Evolutionary conservation across 1,284 basidiomycete species (phyloP).

Genomic region (Hemileia vastatrix): DNA sequence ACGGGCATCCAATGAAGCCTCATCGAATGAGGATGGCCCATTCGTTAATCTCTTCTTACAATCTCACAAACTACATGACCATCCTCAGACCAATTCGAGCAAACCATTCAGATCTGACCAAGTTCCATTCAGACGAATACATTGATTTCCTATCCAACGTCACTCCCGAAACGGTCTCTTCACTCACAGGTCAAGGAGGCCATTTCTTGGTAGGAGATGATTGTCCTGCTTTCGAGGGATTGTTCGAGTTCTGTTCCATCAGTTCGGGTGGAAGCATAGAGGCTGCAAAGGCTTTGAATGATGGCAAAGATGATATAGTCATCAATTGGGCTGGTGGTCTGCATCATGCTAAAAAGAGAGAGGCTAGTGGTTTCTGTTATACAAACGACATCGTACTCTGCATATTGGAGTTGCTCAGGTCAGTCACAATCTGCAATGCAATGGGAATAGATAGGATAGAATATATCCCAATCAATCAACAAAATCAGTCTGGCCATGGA

Average conservation of each 20-base stretch:
- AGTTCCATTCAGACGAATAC: slow-evolving; percentile 99
- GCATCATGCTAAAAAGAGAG: slow-evolving; percentile 94
- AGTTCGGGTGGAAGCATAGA: slow-evolving; percentile 74
- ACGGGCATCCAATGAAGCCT: slow-evolving; percentile 89
- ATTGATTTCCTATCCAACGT: slow-evolving; percentile 80
- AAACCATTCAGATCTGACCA: background rate
- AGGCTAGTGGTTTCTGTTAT: slow-evolving; percentile 94
- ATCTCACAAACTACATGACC: background rate
- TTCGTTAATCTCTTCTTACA: background rate
- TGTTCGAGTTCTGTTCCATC: slow-evolving; percentile 93
- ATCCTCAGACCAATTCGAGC: background rate
- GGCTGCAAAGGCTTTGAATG: slow-evolving; percentile 70
- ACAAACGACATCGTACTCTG: slow-evolving; percentile 73
- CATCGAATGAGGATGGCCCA: slow-evolving; percentile 47
- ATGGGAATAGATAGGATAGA: no score
- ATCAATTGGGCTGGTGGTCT: slow-evolving; percentile 97
- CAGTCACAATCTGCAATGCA: background rate
- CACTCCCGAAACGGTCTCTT: slow-evolving; percentile 74
- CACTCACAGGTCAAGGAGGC: slow-evolving; percentile 69
- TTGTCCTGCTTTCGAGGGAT: slow-evolving; percentile 88
- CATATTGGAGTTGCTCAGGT: slow-evolving; percentile 38
- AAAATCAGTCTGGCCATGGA: no score
- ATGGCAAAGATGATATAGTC: slow-evolving; percentile 75
- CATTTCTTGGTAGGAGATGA: slow-evolving; percentile 84
- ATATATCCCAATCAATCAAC: no score